Conservation (phyloP, 2,329 filamentous ascomycete genomes). For the Rosellinia necatrix region DNA sequence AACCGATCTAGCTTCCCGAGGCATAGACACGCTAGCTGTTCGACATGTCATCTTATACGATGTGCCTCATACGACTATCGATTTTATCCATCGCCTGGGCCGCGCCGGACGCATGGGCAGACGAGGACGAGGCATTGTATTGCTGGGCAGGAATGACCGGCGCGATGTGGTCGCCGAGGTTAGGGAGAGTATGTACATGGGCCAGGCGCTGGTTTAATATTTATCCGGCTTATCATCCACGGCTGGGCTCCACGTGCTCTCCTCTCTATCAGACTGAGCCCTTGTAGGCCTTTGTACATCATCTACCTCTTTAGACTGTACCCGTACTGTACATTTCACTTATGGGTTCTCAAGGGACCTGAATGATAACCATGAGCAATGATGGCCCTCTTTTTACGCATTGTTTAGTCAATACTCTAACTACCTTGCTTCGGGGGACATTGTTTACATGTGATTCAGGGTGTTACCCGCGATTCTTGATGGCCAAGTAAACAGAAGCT, state of each 20-base stretch:
- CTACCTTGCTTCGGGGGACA: no score
- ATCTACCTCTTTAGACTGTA: constrained; percentile 4
- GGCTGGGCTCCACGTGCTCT: background rate
- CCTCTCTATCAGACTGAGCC: constrained; percentile 13
- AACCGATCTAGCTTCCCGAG: constrained; percentile 88
- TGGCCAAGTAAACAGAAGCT: no score
- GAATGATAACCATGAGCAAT: constrained; percentile 1
- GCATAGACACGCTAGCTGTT: constrained; percentile 92
- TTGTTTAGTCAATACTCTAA: no score
- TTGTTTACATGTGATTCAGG: no score
- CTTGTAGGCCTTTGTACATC: constrained; percentile 26
- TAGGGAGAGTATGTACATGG: constrained; percentile 84
- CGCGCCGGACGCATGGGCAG: constrained; percentile 91
- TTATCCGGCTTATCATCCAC: background rate
- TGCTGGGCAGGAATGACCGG: constrained; percentile 87
- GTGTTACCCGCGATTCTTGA: no score
- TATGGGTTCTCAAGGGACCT: background rate
- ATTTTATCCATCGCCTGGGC: constrained; percentile 96
- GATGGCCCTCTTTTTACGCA: background rate
- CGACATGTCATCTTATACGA: constrained; percentile 93
- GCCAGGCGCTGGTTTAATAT: constrained; percentile 72
- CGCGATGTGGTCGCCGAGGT: constrained; percentile 92
- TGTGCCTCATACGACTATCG: constrained; percentile 96
- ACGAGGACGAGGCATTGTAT: constrained; percentile 83
- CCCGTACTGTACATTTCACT: no score